Conservation (phyloP, 805 yeast genomes). For the Wickerhamomyces strasburgensis region DNA sequence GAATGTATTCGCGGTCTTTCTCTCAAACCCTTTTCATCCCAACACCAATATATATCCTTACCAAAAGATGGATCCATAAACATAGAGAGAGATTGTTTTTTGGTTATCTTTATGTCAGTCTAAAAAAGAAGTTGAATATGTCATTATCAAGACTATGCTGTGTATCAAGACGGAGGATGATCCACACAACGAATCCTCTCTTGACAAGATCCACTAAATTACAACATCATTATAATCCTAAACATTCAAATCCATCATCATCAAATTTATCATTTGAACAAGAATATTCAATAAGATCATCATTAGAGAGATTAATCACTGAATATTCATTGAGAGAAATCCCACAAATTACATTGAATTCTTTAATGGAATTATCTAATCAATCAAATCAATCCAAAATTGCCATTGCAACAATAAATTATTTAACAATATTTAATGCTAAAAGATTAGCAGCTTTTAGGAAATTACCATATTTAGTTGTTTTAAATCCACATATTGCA, state of each 20-base stretch:
- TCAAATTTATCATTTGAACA: slow-evolving; percentile 34
- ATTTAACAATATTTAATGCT: slow-evolving; percentile 58
- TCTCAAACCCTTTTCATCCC: too few relatives aligned
- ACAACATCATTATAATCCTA: slow-evolving; percentile 17
- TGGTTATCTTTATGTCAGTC: too few relatives aligned
- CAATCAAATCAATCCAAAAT: slow-evolving; percentile 27
- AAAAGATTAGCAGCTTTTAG: slow-evolving; percentile 67
- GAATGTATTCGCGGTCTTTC: too few relatives aligned
- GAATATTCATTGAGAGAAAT: slow-evolving; percentile 49
- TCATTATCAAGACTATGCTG: too few relatives aligned
- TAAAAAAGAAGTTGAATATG: too few relatives aligned
- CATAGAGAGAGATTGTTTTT: too few relatives aligned
- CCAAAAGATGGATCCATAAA: too few relatives aligned
- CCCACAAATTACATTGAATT: slow-evolving; percentile 48
- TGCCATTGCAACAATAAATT: slow-evolving; percentile 51
- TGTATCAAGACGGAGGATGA: too few relatives aligned
- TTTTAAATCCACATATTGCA: slow-evolving; percentile 82
- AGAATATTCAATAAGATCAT: slow-evolving; percentile 53
- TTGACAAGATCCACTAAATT: slow-evolving; percentile 14
- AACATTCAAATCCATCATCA: background rate
- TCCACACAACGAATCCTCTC: background rate
- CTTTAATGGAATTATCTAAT: slow-evolving; percentile 38
- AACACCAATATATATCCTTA: too few relatives aligned
- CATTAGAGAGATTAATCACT: slow-evolving; percentile 53
- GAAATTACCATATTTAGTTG: slow-evolving; percentile 74